These are phyloP conservation scores for Oryza meyeriana DNA, from an alignment of 176 grass and related monocot species.

Conservation along the genomic window DNA sequence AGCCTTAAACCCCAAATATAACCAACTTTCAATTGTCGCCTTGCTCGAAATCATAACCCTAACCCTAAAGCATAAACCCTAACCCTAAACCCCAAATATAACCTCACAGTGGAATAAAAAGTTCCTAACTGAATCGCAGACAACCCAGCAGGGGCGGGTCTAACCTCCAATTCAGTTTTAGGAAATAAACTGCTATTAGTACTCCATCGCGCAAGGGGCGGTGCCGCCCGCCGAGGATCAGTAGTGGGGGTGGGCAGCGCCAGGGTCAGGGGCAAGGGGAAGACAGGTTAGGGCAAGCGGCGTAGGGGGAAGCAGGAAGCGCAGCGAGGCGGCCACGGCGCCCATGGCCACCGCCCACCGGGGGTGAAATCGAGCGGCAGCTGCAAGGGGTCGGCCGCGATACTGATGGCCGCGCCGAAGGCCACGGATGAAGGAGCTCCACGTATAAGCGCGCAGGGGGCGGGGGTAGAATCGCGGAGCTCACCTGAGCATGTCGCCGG, in stretches of 20 bases:
- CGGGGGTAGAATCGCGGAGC: no score
- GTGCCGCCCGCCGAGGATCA: background rate
- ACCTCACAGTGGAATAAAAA: background rate
- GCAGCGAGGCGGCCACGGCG: background rate
- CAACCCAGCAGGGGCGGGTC: background rate
- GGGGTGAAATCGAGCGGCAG: background rate
- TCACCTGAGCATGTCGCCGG: background rate
- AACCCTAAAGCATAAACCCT: background rate
- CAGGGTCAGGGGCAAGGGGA: background rate
- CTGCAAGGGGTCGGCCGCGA: background rate
- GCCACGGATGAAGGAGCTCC: no score
- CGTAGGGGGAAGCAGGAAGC: background rate
- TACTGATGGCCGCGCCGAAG: background rate
- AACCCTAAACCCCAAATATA: background rate
- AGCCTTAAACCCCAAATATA: background rate
- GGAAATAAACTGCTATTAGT: background rate
- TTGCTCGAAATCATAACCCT: background rate
- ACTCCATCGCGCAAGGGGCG: background rate
- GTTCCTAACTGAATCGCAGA: background rate
- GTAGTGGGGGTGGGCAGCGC: background rate
- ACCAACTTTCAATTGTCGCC: background rate
- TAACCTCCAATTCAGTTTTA: background rate
- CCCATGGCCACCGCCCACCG: no score
- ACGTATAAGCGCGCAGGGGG: background rate
- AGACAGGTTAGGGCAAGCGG: background rate